These are phyloP conservation scores for Myotisia sp. DNA, from an alignment of 2,329 filamentous ascomycete species.

Conservation along the genomic window DNA sequence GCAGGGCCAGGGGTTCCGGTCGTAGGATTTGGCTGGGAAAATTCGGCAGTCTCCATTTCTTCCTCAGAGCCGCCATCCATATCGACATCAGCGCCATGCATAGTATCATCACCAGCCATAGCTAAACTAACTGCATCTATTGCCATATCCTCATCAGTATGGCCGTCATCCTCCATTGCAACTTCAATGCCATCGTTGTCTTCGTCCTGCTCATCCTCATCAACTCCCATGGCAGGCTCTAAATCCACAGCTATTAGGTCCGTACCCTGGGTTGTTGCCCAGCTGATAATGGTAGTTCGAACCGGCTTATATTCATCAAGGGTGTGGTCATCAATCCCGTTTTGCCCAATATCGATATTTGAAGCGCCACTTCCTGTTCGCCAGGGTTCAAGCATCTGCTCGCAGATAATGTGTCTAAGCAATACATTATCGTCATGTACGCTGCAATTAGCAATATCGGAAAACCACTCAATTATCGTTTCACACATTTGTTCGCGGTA, in stretches of 20 bases:
- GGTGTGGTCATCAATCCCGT: constrained; percentile 71
- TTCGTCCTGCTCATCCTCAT: constrained; percentile 23
- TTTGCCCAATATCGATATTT: constrained; percentile 62
- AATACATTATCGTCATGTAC: constrained; percentile 69
- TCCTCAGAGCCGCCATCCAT: constrained; percentile 47
- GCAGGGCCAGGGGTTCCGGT: neutral
- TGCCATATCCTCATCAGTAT: constrained; percentile 10
- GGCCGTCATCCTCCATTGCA: constrained; percentile 34
- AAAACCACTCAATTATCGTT: constrained; percentile 92
- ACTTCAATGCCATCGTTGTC: constrained; percentile 28
- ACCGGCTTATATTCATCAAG: constrained; percentile 38
- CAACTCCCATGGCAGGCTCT: too few species aligned
- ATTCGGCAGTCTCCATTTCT: constrained; percentile 59
- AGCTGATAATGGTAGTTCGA: constrained; percentile 1
- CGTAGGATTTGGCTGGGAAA: constrained; percentile 52
- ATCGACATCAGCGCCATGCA: constrained; percentile 38
- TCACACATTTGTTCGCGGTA: constrained; percentile 98
- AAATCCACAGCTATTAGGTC: too few species aligned
- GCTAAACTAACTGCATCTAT: too few species aligned
- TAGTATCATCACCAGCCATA: constrained; percentile 25
- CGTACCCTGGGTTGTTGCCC: neutral
- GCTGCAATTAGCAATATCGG: constrained; percentile 79
- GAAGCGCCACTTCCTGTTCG: constrained; percentile 67
- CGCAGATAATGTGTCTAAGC: constrained; percentile 68
- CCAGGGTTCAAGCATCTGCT: constrained; percentile 83